phyloP scores from a whole-genome alignment of 306 rosid genomes.

The Medicago truncatula region DNA sequence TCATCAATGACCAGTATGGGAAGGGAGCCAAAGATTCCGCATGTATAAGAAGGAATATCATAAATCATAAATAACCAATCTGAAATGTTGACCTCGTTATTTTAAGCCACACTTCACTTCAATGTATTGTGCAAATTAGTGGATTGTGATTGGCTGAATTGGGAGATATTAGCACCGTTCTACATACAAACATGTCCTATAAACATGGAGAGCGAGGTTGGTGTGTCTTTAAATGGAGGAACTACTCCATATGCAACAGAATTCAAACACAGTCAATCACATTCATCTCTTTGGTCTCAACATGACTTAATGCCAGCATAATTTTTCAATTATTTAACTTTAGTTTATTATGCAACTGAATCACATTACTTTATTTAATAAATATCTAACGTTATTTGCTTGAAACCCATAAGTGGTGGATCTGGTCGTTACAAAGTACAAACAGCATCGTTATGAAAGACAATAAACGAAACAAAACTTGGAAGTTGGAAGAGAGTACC shows the following conservation, averaged over 20 bases:
- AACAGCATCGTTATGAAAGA: not conserved
- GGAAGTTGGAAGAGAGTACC: not conserved
- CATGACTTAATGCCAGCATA: too few relatives aligned
- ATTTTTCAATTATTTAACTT: too few relatives aligned
- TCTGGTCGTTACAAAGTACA: not conserved
- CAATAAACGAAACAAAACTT: not conserved
- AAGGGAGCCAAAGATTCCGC: not conserved
- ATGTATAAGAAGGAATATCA: not conserved
- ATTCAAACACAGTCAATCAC: not conserved
- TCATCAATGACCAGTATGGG: too few relatives aligned
- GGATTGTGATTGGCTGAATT: too few relatives aligned
- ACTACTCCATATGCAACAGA: too few relatives aligned
- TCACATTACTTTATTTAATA: not conserved
- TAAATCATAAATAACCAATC: not conserved
- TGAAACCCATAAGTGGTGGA: not conserved
- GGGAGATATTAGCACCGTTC: too few relatives aligned
- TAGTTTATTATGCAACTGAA: not conserved
- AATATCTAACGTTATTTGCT: not conserved
- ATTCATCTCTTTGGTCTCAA: not conserved
- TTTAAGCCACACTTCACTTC: too few relatives aligned
- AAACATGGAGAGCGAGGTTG: too few relatives aligned
- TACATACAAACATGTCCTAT: not conserved
- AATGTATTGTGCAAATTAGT: too few relatives aligned
- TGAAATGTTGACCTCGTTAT: not conserved
- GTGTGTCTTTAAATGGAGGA: too few relatives aligned